These are phyloP conservation scores for Agaricus bisporus DNA, from an alignment of 768 basidiomycete species.

Conservation along the genomic window DNA sequence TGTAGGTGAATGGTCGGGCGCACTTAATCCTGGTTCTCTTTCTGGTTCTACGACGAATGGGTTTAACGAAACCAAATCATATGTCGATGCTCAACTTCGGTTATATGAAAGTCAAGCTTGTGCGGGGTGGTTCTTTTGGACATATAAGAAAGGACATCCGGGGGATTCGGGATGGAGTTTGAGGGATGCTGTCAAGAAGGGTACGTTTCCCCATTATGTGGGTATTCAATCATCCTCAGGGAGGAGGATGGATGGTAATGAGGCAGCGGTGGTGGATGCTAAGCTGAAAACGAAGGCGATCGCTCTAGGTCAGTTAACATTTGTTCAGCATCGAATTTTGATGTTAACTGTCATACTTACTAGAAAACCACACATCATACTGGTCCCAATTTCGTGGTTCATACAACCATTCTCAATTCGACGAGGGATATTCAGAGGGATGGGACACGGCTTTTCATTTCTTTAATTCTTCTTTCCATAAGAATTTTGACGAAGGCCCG, in stretches of 20 bases:
- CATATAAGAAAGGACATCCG: slow-evolving; percentile 60
- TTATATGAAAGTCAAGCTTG: slow-evolving; percentile 52
- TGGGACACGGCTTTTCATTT: slow-evolving; percentile 70
- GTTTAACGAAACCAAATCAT: slow-evolving; percentile 35
- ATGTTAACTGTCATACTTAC: slow-evolving; percentile 12
- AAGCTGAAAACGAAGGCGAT: not conserved
- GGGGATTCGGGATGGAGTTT: slow-evolving; percentile 77
- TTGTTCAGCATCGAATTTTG: slow-evolving; percentile 19
- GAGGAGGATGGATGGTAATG: not conserved
- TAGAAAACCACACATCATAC: slow-evolving; percentile 33
- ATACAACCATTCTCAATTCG: slow-evolving; percentile 66
- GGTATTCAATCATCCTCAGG: slow-evolving; percentile 29
- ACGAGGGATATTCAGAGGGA: slow-evolving; percentile 56
- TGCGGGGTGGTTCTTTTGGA: slow-evolving; percentile 84
- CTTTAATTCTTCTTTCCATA: slow-evolving; percentile 24
- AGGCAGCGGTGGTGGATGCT: not conserved
- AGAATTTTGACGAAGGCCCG: slow-evolving; percentile 10
- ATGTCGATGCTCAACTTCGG: slow-evolving; percentile 57
- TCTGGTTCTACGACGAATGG: slow-evolving; percentile 14
- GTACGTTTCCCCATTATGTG: slow-evolving; percentile 52
- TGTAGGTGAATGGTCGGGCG: slow-evolving; percentile 78
- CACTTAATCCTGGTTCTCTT: slow-evolving; percentile 60
- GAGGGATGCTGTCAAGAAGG: slow-evolving; percentile 53
- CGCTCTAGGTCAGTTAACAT: slow-evolving; percentile 13
- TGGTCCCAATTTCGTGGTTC: slow-evolving; percentile 45